A percentile compares a stretch with the other conserved stretches of the same genome.
These are phyloP conservation scores for Lasiosphaeria ovina DNA, from an alignment of 495 filamentous ascomycete species.

Conservation along the genomic window DNA sequence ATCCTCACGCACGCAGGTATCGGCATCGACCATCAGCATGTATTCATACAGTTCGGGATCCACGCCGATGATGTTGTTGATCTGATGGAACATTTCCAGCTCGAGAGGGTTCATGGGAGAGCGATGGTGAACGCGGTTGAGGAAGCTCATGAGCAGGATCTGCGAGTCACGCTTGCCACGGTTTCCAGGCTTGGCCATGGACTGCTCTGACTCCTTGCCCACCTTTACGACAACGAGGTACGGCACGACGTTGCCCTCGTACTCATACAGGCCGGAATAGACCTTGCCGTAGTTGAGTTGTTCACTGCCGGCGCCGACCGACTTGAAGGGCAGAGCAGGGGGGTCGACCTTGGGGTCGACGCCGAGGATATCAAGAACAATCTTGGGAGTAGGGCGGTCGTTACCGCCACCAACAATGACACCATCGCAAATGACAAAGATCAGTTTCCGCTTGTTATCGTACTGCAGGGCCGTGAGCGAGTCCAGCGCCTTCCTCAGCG, in stretches of 20 bases:
- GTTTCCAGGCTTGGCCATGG: conserved; percentile 91
- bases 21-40: conserved; percentile 94
- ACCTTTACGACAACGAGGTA: conserved; percentile 96
- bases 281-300: conserved; percentile 98
- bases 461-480: conserved; percentile 92
- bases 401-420: conserved; percentile 97
- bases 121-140: conserved; percentile 95
- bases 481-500: conserved; percentile 85
- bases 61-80: conserved; percentile 98
- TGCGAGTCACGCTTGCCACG: conserved; percentile 98
- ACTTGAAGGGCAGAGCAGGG: conserved; percentile 87
- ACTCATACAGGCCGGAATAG: conserved; percentile 97
- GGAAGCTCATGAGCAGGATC: conserved; percentile 78
- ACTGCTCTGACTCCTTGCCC: conserved; percentile 92
- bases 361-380: conserved; percentile 93
- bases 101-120: conserved; percentile 92
- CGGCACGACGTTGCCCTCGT: conserved; percentile 94
- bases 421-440: conserved; percentile 91
- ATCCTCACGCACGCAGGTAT: conserved; percentile 92
- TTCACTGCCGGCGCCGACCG: conserved; percentile 82
- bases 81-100: conserved; percentile 97
- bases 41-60: conserved; percentile 98
- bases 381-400: conserved; percentile 94
- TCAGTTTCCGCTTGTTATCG: conserved; percentile 95
- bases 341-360: conserved; percentile 97